phyloP scores from a whole-genome alignment of 495 filamentous ascomycete species.

The Penicillium waksmanii region DNA sequence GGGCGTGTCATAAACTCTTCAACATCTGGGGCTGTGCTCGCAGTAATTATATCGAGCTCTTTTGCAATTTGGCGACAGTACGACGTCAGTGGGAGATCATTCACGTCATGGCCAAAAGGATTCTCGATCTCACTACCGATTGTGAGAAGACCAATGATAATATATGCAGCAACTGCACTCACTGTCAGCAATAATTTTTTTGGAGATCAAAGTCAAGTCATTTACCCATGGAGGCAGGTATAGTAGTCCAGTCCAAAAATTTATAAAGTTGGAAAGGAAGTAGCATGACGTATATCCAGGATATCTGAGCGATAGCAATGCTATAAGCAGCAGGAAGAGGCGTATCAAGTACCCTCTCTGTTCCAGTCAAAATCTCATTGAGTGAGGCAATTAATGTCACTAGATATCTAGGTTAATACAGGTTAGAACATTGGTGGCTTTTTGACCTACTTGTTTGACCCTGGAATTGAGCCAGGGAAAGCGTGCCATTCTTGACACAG shows the following conservation, averaged over 20 bases:
- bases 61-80: slow-evolving; percentile 73
- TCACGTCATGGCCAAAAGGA: slow-evolving; percentile 85
- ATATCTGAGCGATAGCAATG: slow-evolving; percentile 85
- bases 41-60: slow-evolving; percentile 76
- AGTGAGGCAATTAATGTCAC: slow-evolving; percentile 51
- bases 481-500: slow-evolving; percentile 55
- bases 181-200: background rate
- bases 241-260: slow-evolving; percentile 70
- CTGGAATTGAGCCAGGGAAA: slow-evolving; percentile 51
- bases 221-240: slow-evolving; percentile 71
- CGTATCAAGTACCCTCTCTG: slow-evolving; percentile 82
- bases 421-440: background rate
- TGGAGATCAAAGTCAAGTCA: background rate
- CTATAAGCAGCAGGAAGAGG: slow-evolving; percentile 86
- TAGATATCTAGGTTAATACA: slow-evolving; percentile 5
- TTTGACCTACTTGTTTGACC: slow-evolving; percentile 44
- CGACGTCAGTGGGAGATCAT: slow-evolving; percentile 80
- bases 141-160: slow-evolving; percentile 83
- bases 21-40: slow-evolving; percentile 54
- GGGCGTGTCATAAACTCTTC: slow-evolving; percentile 61
- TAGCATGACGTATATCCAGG: slow-evolving; percentile 82
- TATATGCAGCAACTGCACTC: slow-evolving; percentile 68
- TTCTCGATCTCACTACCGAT: slow-evolving; percentile 89
- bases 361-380: slow-evolving; percentile 75
- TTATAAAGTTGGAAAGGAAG: slow-evolving; percentile 81